A percentile compares a stretch with the other conserved stretches of the same genome.
These are phyloP conservation scores for Torulaspora gathmanii DNA, from an alignment of 805 yeast species.

Conservation along the genomic window DNA sequence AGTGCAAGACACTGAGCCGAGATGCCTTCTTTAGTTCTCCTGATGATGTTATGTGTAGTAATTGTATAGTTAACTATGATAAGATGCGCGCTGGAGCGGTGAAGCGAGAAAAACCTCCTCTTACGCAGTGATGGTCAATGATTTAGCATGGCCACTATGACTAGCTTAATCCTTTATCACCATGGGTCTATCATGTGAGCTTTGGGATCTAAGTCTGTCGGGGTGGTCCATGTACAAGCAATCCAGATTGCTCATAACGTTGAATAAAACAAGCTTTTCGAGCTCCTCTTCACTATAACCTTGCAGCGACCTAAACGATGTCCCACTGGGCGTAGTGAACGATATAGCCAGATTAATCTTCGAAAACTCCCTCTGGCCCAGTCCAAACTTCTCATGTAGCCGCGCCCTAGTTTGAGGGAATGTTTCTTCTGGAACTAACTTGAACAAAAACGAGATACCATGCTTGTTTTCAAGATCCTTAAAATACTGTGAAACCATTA, in stretches of 20 bases:
- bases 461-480: slow-evolving; percentile 63
- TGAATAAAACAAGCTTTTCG: slow-evolving; percentile 45
- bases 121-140: background rate
- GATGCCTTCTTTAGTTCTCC: background rate
- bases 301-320: slow-evolving; percentile 35
- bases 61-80: slow-evolving; percentile 1
- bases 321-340: slow-evolving; percentile 33
- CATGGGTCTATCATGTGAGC: slow-evolving; percentile 54
- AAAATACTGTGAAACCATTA: slow-evolving; percentile 72
- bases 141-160: background rate
- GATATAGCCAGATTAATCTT: slow-evolving; percentile 53
- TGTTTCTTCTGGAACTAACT: slow-evolving; percentile 62
- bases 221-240: slow-evolving; percentile 82
- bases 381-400: slow-evolving; percentile 63
- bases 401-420: slow-evolving; percentile 60
- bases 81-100: background rate
- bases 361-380: slow-evolving; percentile 74
- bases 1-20: background rate
- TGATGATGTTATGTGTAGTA: background rate
- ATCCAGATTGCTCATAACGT: slow-evolving; percentile 47
- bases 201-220: slow-evolving; percentile 63
- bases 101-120: background rate
- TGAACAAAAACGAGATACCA: slow-evolving; percentile 81
- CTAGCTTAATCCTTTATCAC: slow-evolving; percentile 42
- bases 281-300: slow-evolving; percentile 50